A percentile compares a stretch with the other conserved stretches of the same genome.
These are phyloP conservation scores for Yarrowia sp. DNA, from an alignment of 805 yeast species.

Conservation along the genomic window DNA sequence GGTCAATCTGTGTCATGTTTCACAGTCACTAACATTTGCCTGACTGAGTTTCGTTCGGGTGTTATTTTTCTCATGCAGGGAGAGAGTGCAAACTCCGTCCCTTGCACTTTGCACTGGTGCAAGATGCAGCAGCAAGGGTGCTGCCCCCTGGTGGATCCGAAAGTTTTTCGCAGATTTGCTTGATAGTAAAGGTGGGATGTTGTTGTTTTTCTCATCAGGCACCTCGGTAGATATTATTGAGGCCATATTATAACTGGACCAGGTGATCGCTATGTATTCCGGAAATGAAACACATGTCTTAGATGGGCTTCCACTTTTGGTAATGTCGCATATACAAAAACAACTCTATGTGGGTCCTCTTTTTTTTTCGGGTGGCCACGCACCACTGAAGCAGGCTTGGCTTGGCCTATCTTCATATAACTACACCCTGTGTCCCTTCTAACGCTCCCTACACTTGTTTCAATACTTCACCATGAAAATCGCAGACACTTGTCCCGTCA, in stretches of 20 bases:
- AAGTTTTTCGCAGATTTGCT: background rate
- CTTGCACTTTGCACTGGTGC: background rate
- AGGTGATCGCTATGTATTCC: background rate
- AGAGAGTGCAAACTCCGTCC: background rate
- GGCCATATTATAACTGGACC: background rate
- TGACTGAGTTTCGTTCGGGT: background rate
- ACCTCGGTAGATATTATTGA: background rate
- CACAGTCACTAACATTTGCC: background rate
- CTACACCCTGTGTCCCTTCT: background rate
- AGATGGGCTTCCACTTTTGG: background rate
- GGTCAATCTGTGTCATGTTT: background rate
- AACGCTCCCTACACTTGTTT: background rate
- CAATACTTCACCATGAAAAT: background rate
- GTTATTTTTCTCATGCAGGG: background rate
- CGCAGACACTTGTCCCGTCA: conserved; percentile 6
- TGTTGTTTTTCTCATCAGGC: no score
- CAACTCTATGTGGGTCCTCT: background rate
- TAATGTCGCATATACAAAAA: background rate
- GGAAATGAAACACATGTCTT: background rate
- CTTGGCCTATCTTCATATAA: background rate
- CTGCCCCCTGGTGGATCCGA: background rate
- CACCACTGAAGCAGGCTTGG: background rate
- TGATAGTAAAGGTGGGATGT: no score
- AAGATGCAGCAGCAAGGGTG: background rate
- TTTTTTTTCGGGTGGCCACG: background rate